Evolutionary conservation across 305 asterid species (phyloP).

Genomic region (Withania somnifera): DNA sequence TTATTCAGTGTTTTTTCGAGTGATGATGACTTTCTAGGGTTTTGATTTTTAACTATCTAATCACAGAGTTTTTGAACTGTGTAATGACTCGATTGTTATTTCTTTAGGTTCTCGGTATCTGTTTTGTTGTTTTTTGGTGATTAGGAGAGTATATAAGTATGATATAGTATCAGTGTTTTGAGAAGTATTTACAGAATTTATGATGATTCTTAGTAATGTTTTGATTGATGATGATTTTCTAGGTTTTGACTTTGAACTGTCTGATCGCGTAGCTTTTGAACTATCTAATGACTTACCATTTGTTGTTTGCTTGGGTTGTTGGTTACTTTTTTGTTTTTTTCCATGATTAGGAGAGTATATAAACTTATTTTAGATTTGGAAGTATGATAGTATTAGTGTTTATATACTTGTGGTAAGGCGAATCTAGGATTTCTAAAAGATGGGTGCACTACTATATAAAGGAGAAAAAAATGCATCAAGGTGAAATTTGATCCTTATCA

Average conservation of each 20-base stretch:
- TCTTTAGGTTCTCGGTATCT: background rate
- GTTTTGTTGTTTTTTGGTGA: background rate
- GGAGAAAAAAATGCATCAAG: no score
- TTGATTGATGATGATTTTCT: background rate
- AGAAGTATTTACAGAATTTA: background rate
- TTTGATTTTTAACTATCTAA: background rate
- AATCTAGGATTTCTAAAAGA: no score
- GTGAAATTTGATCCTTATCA: no score
- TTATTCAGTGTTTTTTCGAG: background rate
- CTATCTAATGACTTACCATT: background rate
- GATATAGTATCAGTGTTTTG: no score
- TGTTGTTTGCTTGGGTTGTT: background rate
- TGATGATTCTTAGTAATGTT: background rate
- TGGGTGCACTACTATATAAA: no score
- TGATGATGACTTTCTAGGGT: background rate
- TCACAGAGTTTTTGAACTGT: background rate
- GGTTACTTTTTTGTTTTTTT: background rate
- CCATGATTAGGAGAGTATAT: background rate
- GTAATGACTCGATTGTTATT: background rate
- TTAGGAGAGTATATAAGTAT: background rate
- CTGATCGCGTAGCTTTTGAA: background rate
- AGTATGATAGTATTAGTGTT: background rate
- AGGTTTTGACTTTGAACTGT: background rate
- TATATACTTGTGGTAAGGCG: background rate
- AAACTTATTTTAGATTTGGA: background rate